These are phyloP conservation scores for Polytrichum commune DNA, from an alignment of 225 moss, liverwort and hornwort genomes.

Conservation along the genomic window DNA sequence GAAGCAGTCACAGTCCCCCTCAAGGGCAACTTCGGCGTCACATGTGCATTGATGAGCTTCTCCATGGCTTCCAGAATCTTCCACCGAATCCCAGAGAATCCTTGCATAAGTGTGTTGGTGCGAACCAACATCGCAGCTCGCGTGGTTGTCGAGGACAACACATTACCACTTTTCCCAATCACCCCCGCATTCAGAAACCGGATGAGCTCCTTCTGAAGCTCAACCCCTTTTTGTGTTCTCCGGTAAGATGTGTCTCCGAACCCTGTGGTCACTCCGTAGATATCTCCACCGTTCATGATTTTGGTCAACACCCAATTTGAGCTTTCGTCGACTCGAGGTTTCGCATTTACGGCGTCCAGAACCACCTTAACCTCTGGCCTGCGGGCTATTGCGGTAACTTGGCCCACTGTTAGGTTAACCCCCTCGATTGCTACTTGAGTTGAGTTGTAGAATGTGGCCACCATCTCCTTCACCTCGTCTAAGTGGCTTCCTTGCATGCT, in stretches of 20 bases:
- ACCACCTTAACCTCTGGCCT: slow-evolving; percentile 8
- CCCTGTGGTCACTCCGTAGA: slow-evolving; percentile 27
- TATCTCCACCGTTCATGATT: slow-evolving; percentile 27
- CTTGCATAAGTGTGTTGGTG: slow-evolving; percentile 25
- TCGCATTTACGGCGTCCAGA: slow-evolving; percentile 15
- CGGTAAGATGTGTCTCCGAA: slow-evolving; percentile 27
- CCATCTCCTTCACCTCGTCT: slow-evolving; percentile 16
- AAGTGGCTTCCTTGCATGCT: slow-evolving; percentile 17
- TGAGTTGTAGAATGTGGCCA: neutral
- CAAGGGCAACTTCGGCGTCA: slow-evolving; percentile 39
- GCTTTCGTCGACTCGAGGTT: slow-evolving; percentile 18
- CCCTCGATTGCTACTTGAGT: slow-evolving; percentile 14
- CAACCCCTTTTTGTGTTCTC: slow-evolving; percentile 16
- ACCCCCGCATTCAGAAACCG: slow-evolving; percentile 22
- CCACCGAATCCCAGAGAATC: slow-evolving; percentile 31
- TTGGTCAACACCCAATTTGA: slow-evolving; percentile 22
- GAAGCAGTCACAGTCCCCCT: slow-evolving; percentile 35
- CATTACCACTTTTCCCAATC: neutral
- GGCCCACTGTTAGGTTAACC: slow-evolving; percentile 9
- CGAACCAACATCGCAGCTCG: slow-evolving; percentile 28
- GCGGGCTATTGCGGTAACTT: slow-evolving; percentile 13
- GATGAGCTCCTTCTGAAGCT: slow-evolving; percentile 24
- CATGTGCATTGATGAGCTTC: slow-evolving; percentile 36
- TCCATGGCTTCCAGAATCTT: slow-evolving; percentile 26
- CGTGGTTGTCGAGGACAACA: slow-evolving; percentile 7